Conservation (phyloP, 2,329 filamentous ascomycete genomes). For the Beauveria pseudobassiana region DNA sequence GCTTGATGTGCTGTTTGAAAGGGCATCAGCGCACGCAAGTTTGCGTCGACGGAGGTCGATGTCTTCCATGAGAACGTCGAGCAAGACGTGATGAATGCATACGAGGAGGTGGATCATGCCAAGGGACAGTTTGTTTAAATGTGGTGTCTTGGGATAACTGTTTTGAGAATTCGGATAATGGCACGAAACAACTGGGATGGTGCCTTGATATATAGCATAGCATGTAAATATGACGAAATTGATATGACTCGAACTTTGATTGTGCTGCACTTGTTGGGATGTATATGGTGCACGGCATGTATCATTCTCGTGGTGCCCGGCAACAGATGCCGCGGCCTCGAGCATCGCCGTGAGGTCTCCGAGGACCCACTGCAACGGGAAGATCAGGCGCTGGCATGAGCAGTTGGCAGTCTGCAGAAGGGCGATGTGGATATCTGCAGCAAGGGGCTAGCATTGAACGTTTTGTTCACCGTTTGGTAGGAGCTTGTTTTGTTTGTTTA, state of each 20-base stretch:
- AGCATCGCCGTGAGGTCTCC: conserved; percentile 3
- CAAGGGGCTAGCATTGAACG: neutral
- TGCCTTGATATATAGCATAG: neutral
- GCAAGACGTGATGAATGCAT: conserved; percentile 39
- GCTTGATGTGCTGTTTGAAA: conserved; percentile 78
- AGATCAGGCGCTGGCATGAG: neutral
- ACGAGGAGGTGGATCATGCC: conserved; percentile 25
- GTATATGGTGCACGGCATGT: neutral
- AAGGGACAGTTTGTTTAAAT: neutral
- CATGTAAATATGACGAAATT: neutral
- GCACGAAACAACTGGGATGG: neutral
- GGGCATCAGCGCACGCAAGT: conserved; percentile 63
- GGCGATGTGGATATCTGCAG: neutral
- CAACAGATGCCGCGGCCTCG: conserved; percentile 1
- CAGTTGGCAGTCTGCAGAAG: neutral
- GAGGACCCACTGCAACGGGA: conserved; percentile 7
- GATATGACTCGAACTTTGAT: neutral
- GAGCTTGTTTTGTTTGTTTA: neutral
- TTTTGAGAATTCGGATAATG: neutral
- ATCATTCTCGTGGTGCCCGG: neutral
- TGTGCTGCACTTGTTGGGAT: neutral
- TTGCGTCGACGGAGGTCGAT: conserved; percentile 51
- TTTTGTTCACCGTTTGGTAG: neutral
- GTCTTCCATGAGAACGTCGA: conserved; percentile 47
- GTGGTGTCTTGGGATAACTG: neutral